Evolutionary conservation across 805 yeast genomes (phyloP), one percentile per base, ranked within the genome.

Genomic region (Candida lessepsii): DNA sequence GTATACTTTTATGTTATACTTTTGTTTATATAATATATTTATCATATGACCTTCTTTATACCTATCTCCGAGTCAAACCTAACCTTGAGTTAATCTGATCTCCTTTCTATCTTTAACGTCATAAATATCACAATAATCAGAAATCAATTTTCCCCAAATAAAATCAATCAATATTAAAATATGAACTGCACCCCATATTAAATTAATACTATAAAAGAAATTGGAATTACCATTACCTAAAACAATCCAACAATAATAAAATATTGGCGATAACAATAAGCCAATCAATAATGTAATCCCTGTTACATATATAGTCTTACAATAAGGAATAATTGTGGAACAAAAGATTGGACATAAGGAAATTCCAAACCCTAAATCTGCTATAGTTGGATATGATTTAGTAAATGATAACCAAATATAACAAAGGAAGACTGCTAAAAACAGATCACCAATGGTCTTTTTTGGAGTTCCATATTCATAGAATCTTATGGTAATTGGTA

Each of bases 161-260:
- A 86, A 76, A 53, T 93, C 98, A 30, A 83, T 73, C 13, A 89
- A 53, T 2, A 86, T 68, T 21, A 86, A 60, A 0, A 81, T 78
- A 49, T 88, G 73, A 3, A 89, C 86, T 7, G 80, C 66, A 0
- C 86, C 81, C 60, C 88, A 83, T 2, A 83, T 86, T 43, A 93
- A 71, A 3, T 93, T 87, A 52, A 93, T 85, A 27, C 98, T 96
- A 66, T 91, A 93, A 67, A 89, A 93, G 68, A 93, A 93, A 62
- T 93, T 93, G 38, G 96, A 82, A 64, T 93, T 93, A 19, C 99
- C 99, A 23, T 93, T 87, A 10, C 96, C 96, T 42, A 87, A 71
- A 43, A 83, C 84, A 50, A 91, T 86, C 99, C 99, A 93, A 44
- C 93, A 75, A 60, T 88, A 88, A 65, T 89, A 89, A 58, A 91